These are phyloP conservation scores for Phytophthora aleatoria DNA, from an alignment of 352 stramenopile species.

Conservation along the genomic window DNA sequence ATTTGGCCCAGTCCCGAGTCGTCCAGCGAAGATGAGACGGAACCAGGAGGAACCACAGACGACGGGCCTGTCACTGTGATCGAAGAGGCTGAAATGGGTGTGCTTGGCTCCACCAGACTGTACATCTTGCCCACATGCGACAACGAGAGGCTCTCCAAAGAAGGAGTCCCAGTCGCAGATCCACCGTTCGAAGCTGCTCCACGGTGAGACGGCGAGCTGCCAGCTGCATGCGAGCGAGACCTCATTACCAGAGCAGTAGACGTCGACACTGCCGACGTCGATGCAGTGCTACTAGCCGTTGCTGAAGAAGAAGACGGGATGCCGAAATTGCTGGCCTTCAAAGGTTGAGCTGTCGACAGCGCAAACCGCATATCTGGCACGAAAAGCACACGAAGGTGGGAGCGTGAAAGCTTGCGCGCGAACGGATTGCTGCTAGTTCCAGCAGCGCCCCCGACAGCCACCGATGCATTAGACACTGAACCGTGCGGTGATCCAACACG, in stretches of 20 bases:
- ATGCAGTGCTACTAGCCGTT: conserved; percentile 17
- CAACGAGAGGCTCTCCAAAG: conserved; percentile 78
- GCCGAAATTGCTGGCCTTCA: conserved; percentile 50
- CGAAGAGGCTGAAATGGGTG: conserved; percentile 53
- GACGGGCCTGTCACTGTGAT: conserved; percentile 46
- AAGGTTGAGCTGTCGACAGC: conserved; percentile 54
- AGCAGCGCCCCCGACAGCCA: conserved; percentile 25
- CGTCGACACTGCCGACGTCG: conserved; percentile 18
- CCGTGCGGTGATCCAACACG: conserved; percentile 31
- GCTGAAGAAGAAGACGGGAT: conserved; percentile 32
- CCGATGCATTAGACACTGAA: conserved; percentile 31
- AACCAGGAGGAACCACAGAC: conserved; percentile 35
- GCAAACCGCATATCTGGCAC: conserved; percentile 72
- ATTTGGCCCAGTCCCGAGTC: conserved; percentile 46
- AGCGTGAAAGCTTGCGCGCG: conserved; percentile 60
- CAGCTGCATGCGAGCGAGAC: conserved; percentile 26
- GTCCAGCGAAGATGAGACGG: conserved; percentile 34
- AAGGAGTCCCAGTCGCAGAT: conserved; percentile 24
- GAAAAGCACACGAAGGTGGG: conserved; percentile 61
- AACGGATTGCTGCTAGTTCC: conserved; percentile 47
- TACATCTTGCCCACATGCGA: conserved; percentile 87
- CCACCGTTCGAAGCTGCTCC: conserved; percentile 25
- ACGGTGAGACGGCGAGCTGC: conserved; percentile 31
- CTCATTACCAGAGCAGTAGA: conserved; percentile 55
- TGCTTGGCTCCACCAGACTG: conserved; percentile 72